Percentiles rank a stretch among this genome's conserved stretches.
These are phyloP conservation scores for Periconia sp. DNA, from an alignment of 2,329 filamentous ascomycete species.

Conservation along the genomic window DNA sequence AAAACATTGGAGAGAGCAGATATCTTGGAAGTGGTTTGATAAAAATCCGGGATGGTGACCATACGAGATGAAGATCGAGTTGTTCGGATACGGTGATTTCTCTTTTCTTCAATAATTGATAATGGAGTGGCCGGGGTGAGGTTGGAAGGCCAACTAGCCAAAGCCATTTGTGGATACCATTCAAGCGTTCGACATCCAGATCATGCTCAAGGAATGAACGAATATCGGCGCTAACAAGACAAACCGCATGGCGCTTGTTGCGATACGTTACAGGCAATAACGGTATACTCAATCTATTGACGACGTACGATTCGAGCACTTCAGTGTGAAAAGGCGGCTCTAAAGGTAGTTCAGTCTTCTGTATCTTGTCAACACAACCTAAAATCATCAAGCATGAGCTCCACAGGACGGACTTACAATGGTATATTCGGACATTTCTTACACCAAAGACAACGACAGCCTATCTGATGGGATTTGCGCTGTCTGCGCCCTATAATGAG, in stretches of 20 bases:
- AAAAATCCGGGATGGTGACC: slow-evolving; percentile 22
- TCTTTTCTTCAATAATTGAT: slow-evolving; percentile 25
- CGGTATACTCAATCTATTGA: slow-evolving; percentile 9
- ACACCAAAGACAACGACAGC: too few species aligned
- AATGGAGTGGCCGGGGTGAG: slow-evolving; percentile 24
- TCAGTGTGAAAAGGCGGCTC: slow-evolving; percentile 20
- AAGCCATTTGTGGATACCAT: slow-evolving; percentile 22
- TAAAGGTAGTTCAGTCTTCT: slow-evolving; percentile 6
- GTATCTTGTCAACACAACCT: not conserved
- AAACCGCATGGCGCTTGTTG: slow-evolving; percentile 15
- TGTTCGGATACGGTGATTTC: slow-evolving; percentile 28
- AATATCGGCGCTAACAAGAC: slow-evolving; percentile 18
- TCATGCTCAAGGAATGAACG: slow-evolving; percentile 21
- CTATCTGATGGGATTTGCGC: too few species aligned
- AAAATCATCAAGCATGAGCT: too few species aligned
- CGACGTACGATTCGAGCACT: not conserved
- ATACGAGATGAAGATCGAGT: slow-evolving; percentile 28
- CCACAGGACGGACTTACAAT: not conserved
- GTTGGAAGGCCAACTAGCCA: slow-evolving; percentile 27
- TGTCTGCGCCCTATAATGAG: too few species aligned
- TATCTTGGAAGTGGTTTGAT: slow-evolving; percentile 30
- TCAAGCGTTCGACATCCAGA: slow-evolving; percentile 22
- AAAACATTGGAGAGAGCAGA: slow-evolving; percentile 24
- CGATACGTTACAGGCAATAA: slow-evolving; percentile 27
- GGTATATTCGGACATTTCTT: not conserved